A percentile compares a stretch with the other conserved stretches of the same genome.
These are phyloP conservation scores for Ogataea siamensis DNA, from an alignment of 805 yeast genomes.

Conservation along the genomic window DNA sequence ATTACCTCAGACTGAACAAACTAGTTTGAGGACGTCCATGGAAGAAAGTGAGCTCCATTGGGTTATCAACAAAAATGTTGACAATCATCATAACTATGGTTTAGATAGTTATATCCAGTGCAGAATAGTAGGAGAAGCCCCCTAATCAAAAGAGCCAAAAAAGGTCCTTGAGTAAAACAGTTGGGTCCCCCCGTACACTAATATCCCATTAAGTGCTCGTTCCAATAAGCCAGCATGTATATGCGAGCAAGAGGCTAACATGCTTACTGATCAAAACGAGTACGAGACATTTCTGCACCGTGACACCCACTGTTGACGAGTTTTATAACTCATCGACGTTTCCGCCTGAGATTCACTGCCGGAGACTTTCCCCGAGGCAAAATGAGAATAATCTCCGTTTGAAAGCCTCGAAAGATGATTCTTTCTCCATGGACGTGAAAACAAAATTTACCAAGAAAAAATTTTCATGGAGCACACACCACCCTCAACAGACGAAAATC, in stretches of 20 bases:
- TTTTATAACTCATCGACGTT: conserved; percentile 36
- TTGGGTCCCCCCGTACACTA: neutral
- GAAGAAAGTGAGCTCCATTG: conserved; percentile 83
- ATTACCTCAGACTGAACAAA: conserved; percentile 27
- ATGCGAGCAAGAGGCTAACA: conserved; percentile 20
- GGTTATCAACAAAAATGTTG: conserved; percentile 42
- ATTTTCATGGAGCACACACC: conserved; percentile 3
- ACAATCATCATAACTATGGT: conserved; percentile 78
- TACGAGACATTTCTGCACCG: conserved; percentile 2
- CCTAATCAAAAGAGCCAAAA: conserved; percentile 13
- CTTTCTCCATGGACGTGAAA: conserved; percentile 63
- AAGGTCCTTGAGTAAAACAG: conserved; percentile 4
- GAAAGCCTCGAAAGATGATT: conserved; percentile 76
- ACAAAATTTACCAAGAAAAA: conserved; percentile 19
- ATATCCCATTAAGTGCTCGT: conserved; percentile 18
- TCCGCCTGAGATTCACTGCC: conserved; percentile 63
- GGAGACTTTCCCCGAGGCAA: conserved; percentile 90
- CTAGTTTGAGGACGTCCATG: conserved; percentile 49
- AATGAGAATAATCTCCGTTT: conserved; percentile 39
- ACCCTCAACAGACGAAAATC: neutral
- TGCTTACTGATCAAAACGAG: conserved; percentile 1
- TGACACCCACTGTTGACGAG: conserved; percentile 12
- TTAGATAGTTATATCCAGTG: conserved; percentile 53
- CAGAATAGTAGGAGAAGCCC: conserved; percentile 44
- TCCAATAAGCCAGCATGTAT: neutral